These are phyloP conservation scores for Pholiota molesta DNA, from an alignment of 768 basidiomycete species.

Conservation along the genomic window DNA sequence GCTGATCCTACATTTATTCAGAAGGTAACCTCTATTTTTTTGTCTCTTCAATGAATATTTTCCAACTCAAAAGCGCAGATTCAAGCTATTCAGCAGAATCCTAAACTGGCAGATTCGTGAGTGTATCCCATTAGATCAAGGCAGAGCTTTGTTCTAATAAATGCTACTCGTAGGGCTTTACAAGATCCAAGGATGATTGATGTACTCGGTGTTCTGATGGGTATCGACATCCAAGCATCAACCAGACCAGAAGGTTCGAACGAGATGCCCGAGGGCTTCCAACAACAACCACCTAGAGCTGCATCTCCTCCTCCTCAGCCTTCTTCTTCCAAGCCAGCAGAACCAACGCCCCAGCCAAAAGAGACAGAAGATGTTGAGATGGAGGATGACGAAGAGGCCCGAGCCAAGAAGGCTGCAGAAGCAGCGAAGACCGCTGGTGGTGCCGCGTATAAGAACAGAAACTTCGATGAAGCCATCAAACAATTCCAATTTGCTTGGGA, in stretches of 20 bases:
- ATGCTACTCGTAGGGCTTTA: slow-evolving; percentile 45
- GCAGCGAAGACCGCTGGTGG: slow-evolving; percentile 78
- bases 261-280: slow-evolving; percentile 68
- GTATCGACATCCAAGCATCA: slow-evolving; percentile 89
- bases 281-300: slow-evolving; percentile 37
- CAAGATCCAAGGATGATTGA: slow-evolving; percentile 93
- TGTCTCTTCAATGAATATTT: slow-evolving; percentile 7
- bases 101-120: slow-evolving; percentile 60
- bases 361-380: slow-evolving; percentile 67
- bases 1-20: slow-evolving; percentile 83
- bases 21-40: slow-evolving; percentile 42
- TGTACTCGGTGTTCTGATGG: slow-evolving; percentile 91
- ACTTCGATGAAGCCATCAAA: slow-evolving; percentile 76
- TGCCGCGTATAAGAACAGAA: slow-evolving; percentile 84
- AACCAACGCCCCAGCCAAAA: slow-evolving; percentile 31
- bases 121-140: slow-evolving; percentile 20
- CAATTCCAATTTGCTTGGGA: slow-evolving; percentile 92
- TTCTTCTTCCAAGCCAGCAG: slow-evolving; percentile 44
- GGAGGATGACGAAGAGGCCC: slow-evolving; percentile 70
- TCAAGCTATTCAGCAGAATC: slow-evolving; percentile 69
- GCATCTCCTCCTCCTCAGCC: slow-evolving; percentile 46
- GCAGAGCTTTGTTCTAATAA: background rate
- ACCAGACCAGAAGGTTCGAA: slow-evolving; percentile 83
- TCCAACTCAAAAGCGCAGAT: slow-evolving; percentile 42
- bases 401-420: slow-evolving; percentile 77